Evolutionary conservation across 257 asterid species (phyloP), one percentile per base, ranked within the genome.

Genomic region (Linderniella brevidens): DNA sequence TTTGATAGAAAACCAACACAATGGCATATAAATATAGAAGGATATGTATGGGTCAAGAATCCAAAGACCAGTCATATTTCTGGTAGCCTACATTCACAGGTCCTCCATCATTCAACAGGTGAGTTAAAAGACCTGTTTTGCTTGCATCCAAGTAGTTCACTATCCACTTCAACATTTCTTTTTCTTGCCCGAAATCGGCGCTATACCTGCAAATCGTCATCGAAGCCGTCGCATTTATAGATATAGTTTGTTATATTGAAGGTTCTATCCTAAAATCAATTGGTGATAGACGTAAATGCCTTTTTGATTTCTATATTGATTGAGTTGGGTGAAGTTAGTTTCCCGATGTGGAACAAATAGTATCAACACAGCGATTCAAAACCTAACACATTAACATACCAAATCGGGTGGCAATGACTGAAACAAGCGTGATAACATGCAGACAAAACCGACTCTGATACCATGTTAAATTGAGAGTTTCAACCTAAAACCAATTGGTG

Each of bases 51-150:
- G n/a, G 4, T 78, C 68, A 79, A 43, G 75, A 68, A 63, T 88
- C 71, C 40, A 77, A 58, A 35, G 94, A 80, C 94, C 95, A 88
- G 60, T 84, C 92, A 46, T 66, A 78, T 47, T 64, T 71, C 37
- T 61, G 73, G 64, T 84, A 84, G 56, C 60, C 76, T 48, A 76
- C 61, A 43, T 80, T 76, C 49, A 80, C 44, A 60, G 79, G 60
- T 0, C 81, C 88, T 4, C 79, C 82, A 62, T 88, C 95, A 54
- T 80, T 64, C 72, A 68, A 52, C 13, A 80, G 75, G 63, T 84
- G 98, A 36, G 82, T 65, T 65, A 88, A 58, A 9, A 84, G 87
- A 17, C 98, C 98, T 41, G 98, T 85, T 63, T 78, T 85, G 25
- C 77, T 74, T 35, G 96, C 78, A 58, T 88, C 94, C 60, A 88